Evolutionary conservation across 176 grass and related monocot species (phyloP).

Genomic region (Poa annua): DNA sequence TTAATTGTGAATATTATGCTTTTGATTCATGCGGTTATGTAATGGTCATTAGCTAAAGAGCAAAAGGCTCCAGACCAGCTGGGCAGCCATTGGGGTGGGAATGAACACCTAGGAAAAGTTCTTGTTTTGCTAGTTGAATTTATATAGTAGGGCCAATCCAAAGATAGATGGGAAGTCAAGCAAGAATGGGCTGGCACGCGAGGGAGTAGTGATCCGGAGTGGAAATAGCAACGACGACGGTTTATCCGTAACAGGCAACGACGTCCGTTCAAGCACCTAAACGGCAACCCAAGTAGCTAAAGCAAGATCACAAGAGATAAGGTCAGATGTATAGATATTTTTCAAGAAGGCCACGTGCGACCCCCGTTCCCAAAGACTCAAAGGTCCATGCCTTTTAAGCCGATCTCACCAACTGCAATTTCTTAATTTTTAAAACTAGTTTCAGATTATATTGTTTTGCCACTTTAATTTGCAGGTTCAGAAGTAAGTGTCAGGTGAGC

Average conservation of each 20-base stretch:
- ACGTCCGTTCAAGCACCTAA: not conserved
- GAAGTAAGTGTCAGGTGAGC: no score
- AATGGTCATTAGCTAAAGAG: no score
- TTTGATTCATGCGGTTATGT: no score
- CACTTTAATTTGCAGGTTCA: no score
- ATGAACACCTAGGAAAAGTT: not conserved
- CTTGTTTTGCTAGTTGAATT: not conserved
- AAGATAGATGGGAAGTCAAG: not conserved
- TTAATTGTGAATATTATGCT: no score
- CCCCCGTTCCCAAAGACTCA: not conserved
- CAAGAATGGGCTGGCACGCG: not conserved
- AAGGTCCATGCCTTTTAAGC: not conserved
- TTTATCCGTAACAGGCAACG: not conserved
- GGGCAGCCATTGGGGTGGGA: not conserved
- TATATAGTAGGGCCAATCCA: not conserved
- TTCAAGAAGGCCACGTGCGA: not conserved
- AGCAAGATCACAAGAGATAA: not conserved
- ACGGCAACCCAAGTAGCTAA: not conserved
- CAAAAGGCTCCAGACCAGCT: not conserved
- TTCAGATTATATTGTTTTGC: no score
- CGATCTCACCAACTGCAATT: not conserved
- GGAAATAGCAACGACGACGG: not conserved
- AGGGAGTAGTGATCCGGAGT: slow-evolving; percentile 23
- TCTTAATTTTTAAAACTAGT: not conserved
- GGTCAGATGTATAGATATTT: not conserved